Percentiles rank a stretch among this genome's conserved stretches.
Evolutionary conservation across 2,329 filamentous ascomycete species (phyloP).

Genomic region (Sclerotinia minor): DNA sequence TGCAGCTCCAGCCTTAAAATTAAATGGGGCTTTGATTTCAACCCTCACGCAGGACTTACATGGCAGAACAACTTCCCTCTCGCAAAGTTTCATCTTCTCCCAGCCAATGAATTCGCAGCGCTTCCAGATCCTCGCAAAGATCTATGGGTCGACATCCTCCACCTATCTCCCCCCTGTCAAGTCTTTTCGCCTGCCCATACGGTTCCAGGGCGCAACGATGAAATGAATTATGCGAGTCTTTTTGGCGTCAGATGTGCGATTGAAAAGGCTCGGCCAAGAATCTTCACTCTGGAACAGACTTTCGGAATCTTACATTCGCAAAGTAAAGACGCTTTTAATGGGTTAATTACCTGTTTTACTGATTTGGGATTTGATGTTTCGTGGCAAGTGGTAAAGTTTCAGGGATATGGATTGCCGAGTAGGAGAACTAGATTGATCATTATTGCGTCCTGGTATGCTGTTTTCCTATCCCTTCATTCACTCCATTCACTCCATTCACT

Average conservation of each 20-base stretch:
- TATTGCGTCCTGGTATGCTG: constrained; percentile 48
- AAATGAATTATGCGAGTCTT: constrained; percentile 62
- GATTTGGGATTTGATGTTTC: constrained; percentile 65
- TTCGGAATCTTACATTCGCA: constrained; percentile 56
- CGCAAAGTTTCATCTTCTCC: constrained; percentile 41
- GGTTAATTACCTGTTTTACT: constrained; percentile 63
- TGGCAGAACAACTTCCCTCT: constrained; percentile 30
- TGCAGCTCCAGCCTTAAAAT: constrained; percentile 56
- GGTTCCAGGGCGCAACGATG: constrained; percentile 56
- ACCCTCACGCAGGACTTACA: constrained; percentile 26
- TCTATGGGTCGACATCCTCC: constrained; percentile 62
- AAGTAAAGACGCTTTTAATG: constrained; percentile 26
- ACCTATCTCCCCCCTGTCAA: constrained; percentile 77
- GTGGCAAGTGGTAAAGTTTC: constrained; percentile 61
- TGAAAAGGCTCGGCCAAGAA: constrained; percentile 57
- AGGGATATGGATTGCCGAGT: constrained; percentile 43
- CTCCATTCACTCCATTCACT: no score
- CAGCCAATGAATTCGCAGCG: constrained; percentile 52
- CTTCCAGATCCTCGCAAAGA: constrained; percentile 7
- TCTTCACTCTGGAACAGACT: constrained; percentile 77
- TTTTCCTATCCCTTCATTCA: not conserved
- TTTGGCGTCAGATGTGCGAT: constrained; percentile 57
- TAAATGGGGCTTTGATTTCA: constrained; percentile 63
- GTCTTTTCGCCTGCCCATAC: constrained; percentile 73
- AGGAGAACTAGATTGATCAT: constrained; percentile 50